Percentiles rank a stretch among this genome's conserved stretches.
These are phyloP conservation scores for Phytophthora tentaculata DNA, from an alignment of 352 stramenopile species.

Conservation along the genomic window DNA sequence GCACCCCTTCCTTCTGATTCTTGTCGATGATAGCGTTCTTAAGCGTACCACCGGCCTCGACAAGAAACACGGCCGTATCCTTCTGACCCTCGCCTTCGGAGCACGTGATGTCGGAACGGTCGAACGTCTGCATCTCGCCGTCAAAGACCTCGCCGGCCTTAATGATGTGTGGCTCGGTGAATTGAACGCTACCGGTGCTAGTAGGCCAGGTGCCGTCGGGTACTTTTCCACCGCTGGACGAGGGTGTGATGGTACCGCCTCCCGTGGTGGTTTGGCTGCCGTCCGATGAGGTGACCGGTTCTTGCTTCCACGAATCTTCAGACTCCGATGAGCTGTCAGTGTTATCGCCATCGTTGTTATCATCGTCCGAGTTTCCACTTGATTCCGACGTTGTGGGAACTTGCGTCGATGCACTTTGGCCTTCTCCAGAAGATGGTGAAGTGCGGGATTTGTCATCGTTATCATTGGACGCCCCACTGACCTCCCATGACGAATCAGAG, in stretches of 20 bases:
- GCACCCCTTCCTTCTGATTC: constrained; percentile 24
- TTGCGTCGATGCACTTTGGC: too few relatives aligned
- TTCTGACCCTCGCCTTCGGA: constrained; percentile 22
- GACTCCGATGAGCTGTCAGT: constrained; percentile 3
- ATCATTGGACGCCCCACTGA: constrained; percentile 15
- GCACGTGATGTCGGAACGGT: constrained; percentile 49
- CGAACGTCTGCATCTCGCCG: constrained; percentile 56
- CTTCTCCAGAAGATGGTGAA: not conserved
- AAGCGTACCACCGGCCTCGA: constrained; percentile 23
- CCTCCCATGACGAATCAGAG: not conserved
- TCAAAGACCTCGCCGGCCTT: constrained; percentile 36
- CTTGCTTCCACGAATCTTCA: constrained; percentile 9
- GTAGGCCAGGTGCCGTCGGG: constrained; percentile 24
- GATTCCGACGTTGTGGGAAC: too few relatives aligned
- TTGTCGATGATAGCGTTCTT: constrained; percentile 29
- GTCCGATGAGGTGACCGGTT: constrained; percentile 1
- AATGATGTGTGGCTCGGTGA: constrained; percentile 33
- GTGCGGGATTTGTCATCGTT: constrained; percentile 17
- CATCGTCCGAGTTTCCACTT: constrained; percentile 14
- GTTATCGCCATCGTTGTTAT: too few relatives aligned
- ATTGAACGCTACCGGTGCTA: constrained; percentile 18
- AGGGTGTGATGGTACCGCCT: constrained; percentile 6
- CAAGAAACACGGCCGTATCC: constrained; percentile 44
- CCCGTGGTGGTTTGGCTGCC: constrained; percentile 11
- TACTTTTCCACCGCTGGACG: constrained; percentile 6